phyloP scores from a whole-genome alignment of 305 asterid genomes.

The Salvia sclarea region DNA sequence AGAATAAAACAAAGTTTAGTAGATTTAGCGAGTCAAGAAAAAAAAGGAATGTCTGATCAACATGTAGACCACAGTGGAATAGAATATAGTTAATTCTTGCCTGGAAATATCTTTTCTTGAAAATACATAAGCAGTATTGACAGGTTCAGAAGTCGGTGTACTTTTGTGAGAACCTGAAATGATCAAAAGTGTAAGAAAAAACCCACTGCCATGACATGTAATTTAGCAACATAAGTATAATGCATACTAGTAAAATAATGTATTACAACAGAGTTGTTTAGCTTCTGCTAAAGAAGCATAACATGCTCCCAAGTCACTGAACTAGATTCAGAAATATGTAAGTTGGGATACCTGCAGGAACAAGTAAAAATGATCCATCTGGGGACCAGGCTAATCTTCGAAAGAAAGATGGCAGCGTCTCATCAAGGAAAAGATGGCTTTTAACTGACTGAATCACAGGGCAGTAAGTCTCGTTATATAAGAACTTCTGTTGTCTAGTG shows the following conservation, averaged over 20 bases:
- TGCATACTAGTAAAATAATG: conserved; percentile 3
- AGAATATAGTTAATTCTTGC: conserved; percentile 48
- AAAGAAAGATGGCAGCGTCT: conserved; percentile 96
- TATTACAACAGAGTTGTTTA: not conserved
- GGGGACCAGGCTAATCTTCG: conserved; percentile 98
- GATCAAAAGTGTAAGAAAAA: conserved; percentile 12
- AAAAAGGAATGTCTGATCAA: not conserved
- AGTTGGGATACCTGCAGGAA: conserved; percentile 75
- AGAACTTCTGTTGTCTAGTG: not conserved
- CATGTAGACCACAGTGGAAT: conserved; percentile 11
- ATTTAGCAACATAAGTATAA: conserved; percentile 6
- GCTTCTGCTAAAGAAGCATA: not conserved
- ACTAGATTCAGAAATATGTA: conserved; percentile 14
- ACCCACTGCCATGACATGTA: not conserved
- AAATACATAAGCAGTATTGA: conserved; percentile 78
- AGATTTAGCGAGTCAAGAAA: not conserved
- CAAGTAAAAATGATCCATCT: conserved; percentile 92
- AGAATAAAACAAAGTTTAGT: not conserved
- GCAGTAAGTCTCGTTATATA: conserved; percentile 27
- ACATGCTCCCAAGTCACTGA: conserved; percentile 9
- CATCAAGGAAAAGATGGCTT: conserved; percentile 92
- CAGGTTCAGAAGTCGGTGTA: conserved; percentile 61
- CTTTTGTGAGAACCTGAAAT: conserved; percentile 77
- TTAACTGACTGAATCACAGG: conserved; percentile 60
- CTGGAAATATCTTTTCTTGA: conserved; percentile 93